Percentiles rank a stretch among this genome's conserved stretches.
Conservation (phyloP, 441 rosid species). For the Erysimum cheiri region DNA sequence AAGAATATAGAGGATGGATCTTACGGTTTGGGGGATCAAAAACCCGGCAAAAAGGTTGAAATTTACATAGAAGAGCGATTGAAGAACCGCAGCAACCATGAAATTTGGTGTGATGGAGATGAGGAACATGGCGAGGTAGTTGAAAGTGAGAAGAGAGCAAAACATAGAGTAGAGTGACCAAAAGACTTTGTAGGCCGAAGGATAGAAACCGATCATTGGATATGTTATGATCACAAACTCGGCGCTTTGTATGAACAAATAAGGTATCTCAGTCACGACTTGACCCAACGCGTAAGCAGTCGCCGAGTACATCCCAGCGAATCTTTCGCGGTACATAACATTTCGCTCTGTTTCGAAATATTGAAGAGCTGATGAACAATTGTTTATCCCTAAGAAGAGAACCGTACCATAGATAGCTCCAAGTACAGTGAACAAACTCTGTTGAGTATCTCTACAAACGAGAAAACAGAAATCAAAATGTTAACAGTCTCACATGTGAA, state of each 20-base stretch:
- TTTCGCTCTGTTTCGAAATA: slow-evolving; percentile 52
- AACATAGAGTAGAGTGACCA: slow-evolving; percentile 65
- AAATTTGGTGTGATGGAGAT: slow-evolving; percentile 60
- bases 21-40: slow-evolving; percentile 59
- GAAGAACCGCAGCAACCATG: slow-evolving; percentile 53
- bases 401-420: slow-evolving; percentile 53
- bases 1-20: neutral
- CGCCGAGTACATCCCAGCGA: slow-evolving; percentile 64
- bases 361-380: slow-evolving; percentile 53
- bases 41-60: slow-evolving; percentile 62
- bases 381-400: slow-evolving; percentile 59
- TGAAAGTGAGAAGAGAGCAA: slow-evolving; percentile 51
- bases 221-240: slow-evolving; percentile 52
- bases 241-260: slow-evolving; percentile 49
- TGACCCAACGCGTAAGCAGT: slow-evolving; percentile 57
- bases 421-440: slow-evolving; percentile 53
- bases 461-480: neutral
- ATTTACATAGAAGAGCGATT: slow-evolving; percentile 49
- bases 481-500: neutral
- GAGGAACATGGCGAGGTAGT: slow-evolving; percentile 64
- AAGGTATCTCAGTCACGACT: slow-evolving; percentile 57
- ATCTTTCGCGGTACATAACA: slow-evolving; percentile 66
- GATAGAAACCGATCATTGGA: slow-evolving; percentile 64
- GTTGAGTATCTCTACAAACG: slow-evolving; percentile 53
- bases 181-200: slow-evolving; percentile 51